phyloP scores from a whole-genome alignment of 768 basidiomycete genomes.

The Podaxis sp. region DNA sequence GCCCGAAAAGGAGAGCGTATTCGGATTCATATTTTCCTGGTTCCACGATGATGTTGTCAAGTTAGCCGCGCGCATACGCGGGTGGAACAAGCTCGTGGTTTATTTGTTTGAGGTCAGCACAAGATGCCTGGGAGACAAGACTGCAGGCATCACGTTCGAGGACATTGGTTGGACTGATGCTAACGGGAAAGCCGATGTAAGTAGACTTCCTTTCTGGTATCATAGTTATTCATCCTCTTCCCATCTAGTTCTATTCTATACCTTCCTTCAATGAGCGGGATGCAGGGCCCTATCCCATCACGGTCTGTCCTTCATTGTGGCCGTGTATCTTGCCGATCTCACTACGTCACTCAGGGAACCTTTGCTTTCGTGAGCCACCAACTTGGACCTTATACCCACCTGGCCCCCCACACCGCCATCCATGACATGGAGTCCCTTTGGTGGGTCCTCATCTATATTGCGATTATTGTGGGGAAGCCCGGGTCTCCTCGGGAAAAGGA shows the following conservation, averaged over 20 bases:
- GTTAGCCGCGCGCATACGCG: no score
- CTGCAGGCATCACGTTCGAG: no score
- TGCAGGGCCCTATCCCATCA: background rate
- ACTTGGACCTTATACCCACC: background rate
- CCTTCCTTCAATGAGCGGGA: background rate
- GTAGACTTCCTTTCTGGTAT: background rate
- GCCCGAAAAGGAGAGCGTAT: no score
- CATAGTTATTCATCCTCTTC: background rate
- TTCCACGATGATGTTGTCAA: no score
- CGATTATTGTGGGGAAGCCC: background rate
- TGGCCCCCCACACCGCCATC: background rate
- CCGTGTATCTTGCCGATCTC: background rate
- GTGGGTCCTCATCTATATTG: background rate
- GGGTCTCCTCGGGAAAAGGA: background rate
- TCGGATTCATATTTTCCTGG: no score
- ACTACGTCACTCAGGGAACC: background rate
- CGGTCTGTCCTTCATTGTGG: background rate
- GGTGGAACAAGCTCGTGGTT: no score
- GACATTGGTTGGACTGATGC: no score
- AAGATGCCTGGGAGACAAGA: no score
- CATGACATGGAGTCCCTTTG: background rate
- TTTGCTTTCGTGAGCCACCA: background rate
- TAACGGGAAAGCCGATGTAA: no score
- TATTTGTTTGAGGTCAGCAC: no score
- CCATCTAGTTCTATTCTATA: background rate